These are phyloP conservation scores for Mikania micrantha DNA, from an alignment of 129 eudicot species.

Conservation along the genomic window DNA sequence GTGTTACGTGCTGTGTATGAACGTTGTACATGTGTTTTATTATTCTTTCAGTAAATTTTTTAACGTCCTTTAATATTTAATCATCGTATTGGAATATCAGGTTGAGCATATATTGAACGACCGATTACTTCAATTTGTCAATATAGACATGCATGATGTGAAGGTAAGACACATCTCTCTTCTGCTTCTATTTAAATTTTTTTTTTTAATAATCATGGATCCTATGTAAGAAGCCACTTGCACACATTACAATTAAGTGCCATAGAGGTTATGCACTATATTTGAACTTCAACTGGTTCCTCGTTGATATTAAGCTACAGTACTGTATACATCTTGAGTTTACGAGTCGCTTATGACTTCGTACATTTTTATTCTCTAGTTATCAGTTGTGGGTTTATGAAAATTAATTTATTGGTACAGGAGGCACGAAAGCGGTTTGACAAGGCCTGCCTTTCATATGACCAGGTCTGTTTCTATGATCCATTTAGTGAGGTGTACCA, in stretches of 20 bases:
- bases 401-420: constrained; percentile 37
- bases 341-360: neutral
- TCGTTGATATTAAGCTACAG: neutral
- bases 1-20: neutral
- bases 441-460: constrained; percentile 90
- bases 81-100: constrained; percentile 40
- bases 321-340: constrained; percentile 6
- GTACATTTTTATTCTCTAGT: neutral
- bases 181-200: neutral
- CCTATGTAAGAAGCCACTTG: neutral
- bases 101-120: constrained; percentile 94
- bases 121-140: constrained; percentile 79
- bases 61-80: neutral
- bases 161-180: constrained; percentile 51
- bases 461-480: constrained; percentile 56
- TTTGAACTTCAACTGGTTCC: neutral
- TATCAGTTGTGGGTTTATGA: neutral
- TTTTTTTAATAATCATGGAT: neutral
- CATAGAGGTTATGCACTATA: neutral
- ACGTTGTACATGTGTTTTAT: neutral
- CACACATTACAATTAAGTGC: neutral
- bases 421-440: constrained; percentile 98
- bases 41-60: neutral
- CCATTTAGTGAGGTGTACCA: neutral
- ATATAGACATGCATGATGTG: constrained; percentile 88